Base-by-base conservation (phyloP, 139 green algal genomes). In the Klebsormidium nitens region DNA sequence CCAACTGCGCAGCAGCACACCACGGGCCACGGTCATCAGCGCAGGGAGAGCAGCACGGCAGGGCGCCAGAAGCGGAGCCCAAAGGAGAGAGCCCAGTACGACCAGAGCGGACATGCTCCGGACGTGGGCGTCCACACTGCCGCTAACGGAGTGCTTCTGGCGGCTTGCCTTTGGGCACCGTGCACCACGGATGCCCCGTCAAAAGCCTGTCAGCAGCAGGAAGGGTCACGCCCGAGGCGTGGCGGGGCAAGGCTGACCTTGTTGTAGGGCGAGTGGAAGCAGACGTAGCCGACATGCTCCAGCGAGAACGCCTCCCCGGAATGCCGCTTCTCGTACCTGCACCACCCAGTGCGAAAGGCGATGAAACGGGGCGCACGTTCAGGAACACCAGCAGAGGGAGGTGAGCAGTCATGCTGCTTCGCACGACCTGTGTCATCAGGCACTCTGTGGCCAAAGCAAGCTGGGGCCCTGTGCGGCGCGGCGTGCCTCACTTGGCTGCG, bases 231-330 rank as follows among this genome's bases (percentile, higher is more conserved):
- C 36, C 5, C 37, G 38, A 66, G 37, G 17, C 11, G 19, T 29
- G 57, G 14, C 14, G 57, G 26, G 57, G 37, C 23, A 59, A 32
- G 14, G 11, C 48, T 60, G 35, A 75, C 68, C 68, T 91, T 92
- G 76, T 87, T 83, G 76, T 88, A 92, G 11, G 89, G 89, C 1
- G 84, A 61, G 60, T 95, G 89, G 44, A 84, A 79, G 6, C 89
- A 19, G 57, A 77, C 84, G 55, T 84, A 83, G 57, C 88, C 69
- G 49, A 81, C 71, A 2, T 68, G 74, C 2, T 38, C 50, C 49
- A 89, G 26, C 11, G 71, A 67, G 59, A 81, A 78, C 28, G 19
- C 23, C 29, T 36, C 23, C 5, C 47, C 69, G 32, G 26, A 11
- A 19, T 78, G 17, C 19, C 44, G 38, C 44, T 78, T 78, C 26